A percentile compares a stretch with the other conserved stretches of the same genome.
phyloP scores from a whole-genome alignment of 371 early-diverging fungal genomes.

The Funneliformis caledonium region DNA sequence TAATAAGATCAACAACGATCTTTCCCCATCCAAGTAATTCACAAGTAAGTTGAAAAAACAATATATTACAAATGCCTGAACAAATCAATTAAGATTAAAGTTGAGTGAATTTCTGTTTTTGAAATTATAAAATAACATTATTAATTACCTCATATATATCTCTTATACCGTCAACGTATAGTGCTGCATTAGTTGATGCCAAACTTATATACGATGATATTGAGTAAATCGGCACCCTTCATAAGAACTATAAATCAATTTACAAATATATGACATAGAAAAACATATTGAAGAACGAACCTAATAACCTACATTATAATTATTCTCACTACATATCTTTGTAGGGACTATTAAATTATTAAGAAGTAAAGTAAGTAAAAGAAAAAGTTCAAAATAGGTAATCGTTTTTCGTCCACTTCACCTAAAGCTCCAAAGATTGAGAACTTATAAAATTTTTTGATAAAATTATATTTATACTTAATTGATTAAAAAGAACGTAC shows the following conservation, averaged over 20 bases:
- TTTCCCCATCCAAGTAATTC: constrained; percentile 93
- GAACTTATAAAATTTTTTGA: neutral
- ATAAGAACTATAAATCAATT: neutral
- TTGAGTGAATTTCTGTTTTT: neutral
- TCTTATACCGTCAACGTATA: constrained; percentile 90
- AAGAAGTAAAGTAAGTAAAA: neutral
- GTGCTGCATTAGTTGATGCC: constrained; percentile 73
- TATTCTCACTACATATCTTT: constrained; percentile 87
- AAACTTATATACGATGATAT: constrained; percentile 83
- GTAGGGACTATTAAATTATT: constrained; percentile 62
- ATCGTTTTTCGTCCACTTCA: neutral
- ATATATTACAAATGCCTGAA: constrained; percentile 92
- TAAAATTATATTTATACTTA: neutral
- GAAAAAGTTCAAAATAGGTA: neutral
- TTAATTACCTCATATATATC: constrained; percentile 88
- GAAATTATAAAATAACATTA: neutral
- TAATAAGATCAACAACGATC: constrained; percentile 77
- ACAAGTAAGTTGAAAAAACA: constrained; percentile 90
- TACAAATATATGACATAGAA: constrained; percentile 9
- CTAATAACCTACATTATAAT: constrained; percentile 74
- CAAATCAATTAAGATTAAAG: neutral
- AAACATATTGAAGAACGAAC: neutral
- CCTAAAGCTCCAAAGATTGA: neutral
- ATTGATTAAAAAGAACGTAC: constrained; percentile 51
- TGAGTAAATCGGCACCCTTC: constrained; percentile 91